phyloP scores from a whole-genome alignment of 352 stramenopile genomes.

The Labyrinthula sp. region DNA sequence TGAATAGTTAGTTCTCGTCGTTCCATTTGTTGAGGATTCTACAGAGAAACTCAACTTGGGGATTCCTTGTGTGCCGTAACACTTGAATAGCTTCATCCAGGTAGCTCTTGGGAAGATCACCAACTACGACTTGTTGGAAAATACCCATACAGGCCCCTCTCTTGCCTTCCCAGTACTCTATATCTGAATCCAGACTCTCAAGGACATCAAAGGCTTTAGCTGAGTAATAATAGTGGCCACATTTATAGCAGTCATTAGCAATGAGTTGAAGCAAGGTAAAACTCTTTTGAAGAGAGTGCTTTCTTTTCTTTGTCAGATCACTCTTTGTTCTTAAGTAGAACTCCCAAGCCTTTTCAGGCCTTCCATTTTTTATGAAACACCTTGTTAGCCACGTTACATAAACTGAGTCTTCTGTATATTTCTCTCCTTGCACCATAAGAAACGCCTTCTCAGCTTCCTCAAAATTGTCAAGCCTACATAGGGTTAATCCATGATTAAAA shows the following conservation, averaged over 20 bases:
- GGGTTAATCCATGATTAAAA: conserved; percentile 80
- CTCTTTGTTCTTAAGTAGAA: conserved; percentile 85
- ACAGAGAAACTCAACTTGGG: conserved; percentile 81
- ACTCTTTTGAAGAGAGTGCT: conserved; percentile 72
- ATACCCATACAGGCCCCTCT: conserved; percentile 75
- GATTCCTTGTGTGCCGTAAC: conserved; percentile 73
- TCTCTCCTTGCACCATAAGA: conserved; percentile 63
- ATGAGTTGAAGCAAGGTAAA: conserved; percentile 85
- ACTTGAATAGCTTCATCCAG: conserved; percentile 68
- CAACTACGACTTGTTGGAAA: conserved; percentile 73
- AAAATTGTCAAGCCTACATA: conserved; percentile 69
- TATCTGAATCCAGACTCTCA: conserved; percentile 70
- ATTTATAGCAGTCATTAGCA: conserved; percentile 84
- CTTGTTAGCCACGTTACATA: conserved; percentile 50
- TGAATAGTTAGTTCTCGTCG: conserved; percentile 61
- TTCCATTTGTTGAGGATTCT: conserved; percentile 84
- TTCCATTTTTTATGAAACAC: conserved; percentile 82
- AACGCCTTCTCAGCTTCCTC: conserved; percentile 74
- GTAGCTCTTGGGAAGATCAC: conserved; percentile 58
- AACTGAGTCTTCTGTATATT: conserved; percentile 71
- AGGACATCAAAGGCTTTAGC: conserved; percentile 66
- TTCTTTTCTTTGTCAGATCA: no score
- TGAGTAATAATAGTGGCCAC: conserved; percentile 71
- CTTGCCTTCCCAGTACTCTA: conserved; percentile 87
- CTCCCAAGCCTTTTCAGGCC: conserved; percentile 74